Evolutionary conservation across 495 filamentous ascomycete species (phyloP), one percentile per base, ranked within the genome.

Genomic region (Aspergillus sclerotioniger): DNA sequence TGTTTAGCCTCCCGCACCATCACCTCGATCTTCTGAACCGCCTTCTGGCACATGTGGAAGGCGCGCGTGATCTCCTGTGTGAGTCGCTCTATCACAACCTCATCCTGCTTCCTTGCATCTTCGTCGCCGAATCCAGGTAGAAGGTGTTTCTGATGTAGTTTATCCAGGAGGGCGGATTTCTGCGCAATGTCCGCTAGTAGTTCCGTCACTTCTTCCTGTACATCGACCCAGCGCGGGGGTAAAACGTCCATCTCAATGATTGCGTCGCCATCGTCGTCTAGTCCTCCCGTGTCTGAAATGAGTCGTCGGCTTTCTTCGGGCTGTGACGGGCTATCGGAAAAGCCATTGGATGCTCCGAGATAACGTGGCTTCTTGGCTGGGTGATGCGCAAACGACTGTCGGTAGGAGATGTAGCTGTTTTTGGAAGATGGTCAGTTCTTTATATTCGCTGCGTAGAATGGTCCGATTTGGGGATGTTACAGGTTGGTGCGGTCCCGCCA

Each of bases 401-500:
- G 92, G 79, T 98, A 98, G 67, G 94, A 97, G 70, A 98, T 95
- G 74, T 92, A 98, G 68, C 94, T 97, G 66, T 17, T 16, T 43
- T 41, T 17, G 31, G n/a, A 51, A 61, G 52, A 47, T 37, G 31
- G 53, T 56, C 28, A 66, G 57, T 47, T 15, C 19, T 13, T 17
- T 3, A 39, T 3, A 25, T 8, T 13, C 12, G 28, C 25, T 19
- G 13, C 15, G 10, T 20, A 29, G 10, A 13, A 17, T 29, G 39
- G 32, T 13, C 37, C 17, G 54, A 52, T 39, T 57, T 57, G 59
- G 59, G 56, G 31, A 45, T 59, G 47, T 54, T 83, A 96, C 93
- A 98, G 88, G 71, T 98, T 98, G 50, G 95, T 98, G 76, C 94
- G 86, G 82, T 98, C 94, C 78, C 94, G 91, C 90, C 90, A 96